Evolutionary conservation across 495 filamentous ascomycete species (phyloP).

Genomic region (Terfezia boudieri): DNA sequence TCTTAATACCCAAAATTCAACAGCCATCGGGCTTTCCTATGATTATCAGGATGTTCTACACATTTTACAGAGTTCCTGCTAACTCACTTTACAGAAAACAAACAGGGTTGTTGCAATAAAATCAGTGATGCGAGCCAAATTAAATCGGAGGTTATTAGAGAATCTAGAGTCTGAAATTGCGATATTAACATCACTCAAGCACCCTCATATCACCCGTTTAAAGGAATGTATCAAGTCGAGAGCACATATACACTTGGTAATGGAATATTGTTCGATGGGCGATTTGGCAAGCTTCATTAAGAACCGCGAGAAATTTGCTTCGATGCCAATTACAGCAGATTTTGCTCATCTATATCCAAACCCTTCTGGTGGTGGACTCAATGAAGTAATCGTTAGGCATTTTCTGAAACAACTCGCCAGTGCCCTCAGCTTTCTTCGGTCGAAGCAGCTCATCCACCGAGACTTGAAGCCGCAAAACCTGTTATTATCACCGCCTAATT

Average conservation of each 20-base stretch:
- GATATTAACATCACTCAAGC: constrained; percentile 74
- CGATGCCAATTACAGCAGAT: constrained; percentile 51
- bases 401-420: constrained; percentile 91
- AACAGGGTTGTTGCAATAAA: constrained; percentile 74
- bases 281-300: constrained; percentile 90
- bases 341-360: constrained; percentile 86
- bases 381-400: constrained; percentile 85
- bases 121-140: constrained; percentile 66
- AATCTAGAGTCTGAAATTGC: constrained; percentile 88
- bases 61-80: constrained; percentile 3
- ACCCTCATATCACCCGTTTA: constrained; percentile 90
- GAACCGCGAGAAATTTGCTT: constrained; percentile 54
- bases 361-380: constrained; percentile 51
- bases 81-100: constrained; percentile 26
- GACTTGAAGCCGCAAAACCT: constrained; percentile 97
- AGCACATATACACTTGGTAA: constrained; percentile 82
- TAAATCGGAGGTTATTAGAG: constrained; percentile 88
- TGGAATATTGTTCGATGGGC: constrained; percentile 94
- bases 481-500: constrained; percentile 52
- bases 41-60: neutral
- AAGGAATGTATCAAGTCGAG: constrained; percentile 75
- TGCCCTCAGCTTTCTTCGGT: constrained; percentile 68
- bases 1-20: neutral
- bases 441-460: constrained; percentile 73
- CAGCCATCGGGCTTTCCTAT: neutral